phyloP scores from a whole-genome alignment of 352 stramenopile species.

The Pythium myriotylum region DNA sequence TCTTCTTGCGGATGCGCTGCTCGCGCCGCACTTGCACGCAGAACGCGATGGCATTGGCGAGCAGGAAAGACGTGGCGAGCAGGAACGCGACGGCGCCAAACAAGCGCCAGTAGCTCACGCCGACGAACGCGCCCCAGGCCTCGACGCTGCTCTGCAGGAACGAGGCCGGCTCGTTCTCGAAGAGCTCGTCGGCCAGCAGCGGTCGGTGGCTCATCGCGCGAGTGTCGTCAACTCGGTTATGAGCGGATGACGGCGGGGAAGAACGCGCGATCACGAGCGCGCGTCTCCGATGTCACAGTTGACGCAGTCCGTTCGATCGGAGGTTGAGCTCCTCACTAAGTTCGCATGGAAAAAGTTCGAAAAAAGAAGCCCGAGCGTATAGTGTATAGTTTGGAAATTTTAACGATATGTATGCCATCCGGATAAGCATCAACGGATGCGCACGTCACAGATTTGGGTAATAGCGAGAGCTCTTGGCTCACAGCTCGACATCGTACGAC shows the following conservation, averaged over 20 bases:
- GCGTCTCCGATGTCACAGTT: constrained; percentile 23
- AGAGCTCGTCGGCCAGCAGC: not conserved
- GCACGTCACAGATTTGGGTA: constrained; percentile 17
- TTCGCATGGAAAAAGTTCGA: not conserved
- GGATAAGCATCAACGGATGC: not conserved
- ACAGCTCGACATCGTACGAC: not conserved
- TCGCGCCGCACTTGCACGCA: constrained; percentile 63
- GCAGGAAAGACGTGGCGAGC: constrained; percentile 48
- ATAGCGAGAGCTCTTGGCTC: not conserved
- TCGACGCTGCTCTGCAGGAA: constrained; percentile 1
- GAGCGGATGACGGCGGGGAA: not conserved
- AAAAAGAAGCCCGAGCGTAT: not conserved
- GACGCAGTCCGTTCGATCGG: not conserved
- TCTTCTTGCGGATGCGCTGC: constrained; percentile 66
- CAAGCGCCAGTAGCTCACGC: constrained; percentile 35
- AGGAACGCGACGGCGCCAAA: constrained; percentile 28
- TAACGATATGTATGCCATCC: not conserved
- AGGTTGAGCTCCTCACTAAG: constrained; percentile 8
- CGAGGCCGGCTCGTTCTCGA: not conserved
- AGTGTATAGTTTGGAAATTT: not conserved
- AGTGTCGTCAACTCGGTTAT: too few species aligned
- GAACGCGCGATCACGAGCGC: too few species aligned
- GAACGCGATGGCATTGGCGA: constrained; percentile 72
- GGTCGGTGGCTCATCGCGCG: not conserved
- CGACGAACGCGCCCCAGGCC: not conserved